phyloP scores from a whole-genome alignment of 2,329 filamentous ascomycete genomes.

The Botryotinia calthae region DNA sequence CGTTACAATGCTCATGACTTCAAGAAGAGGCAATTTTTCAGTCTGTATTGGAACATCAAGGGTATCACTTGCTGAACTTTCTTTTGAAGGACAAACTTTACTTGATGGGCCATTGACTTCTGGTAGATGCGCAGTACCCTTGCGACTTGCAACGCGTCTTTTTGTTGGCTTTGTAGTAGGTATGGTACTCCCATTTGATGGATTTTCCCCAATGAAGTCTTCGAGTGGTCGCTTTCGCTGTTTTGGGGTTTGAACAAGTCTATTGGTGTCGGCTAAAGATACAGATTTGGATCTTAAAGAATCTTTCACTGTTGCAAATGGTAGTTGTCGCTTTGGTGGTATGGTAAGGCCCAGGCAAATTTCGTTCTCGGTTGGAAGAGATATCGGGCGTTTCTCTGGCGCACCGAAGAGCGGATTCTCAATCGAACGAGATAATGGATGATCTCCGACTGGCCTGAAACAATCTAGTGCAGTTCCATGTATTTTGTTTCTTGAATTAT shows the following conservation, averaged over 20 bases:
- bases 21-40: conserved; percentile 27
- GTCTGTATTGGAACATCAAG: neutral
- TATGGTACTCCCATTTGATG: neutral
- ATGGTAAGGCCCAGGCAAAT: conserved; percentile 22
- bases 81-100: neutral
- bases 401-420: neutral
- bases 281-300: neutral
- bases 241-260: neutral
- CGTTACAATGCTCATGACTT: conserved; percentile 27
- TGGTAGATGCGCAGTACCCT: neutral
- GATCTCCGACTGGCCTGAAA: neutral
- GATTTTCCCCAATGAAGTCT: neutral
- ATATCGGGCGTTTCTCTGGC: conserved; percentile 9
- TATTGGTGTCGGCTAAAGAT: neutral
- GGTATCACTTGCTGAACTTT: neutral
- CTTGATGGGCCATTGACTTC: neutral
- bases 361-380: conserved; percentile 16
- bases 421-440: conserved; percentile 8
- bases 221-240: conserved; percentile 4
- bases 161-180: neutral
- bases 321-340: conserved; percentile 34
- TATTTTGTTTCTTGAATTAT: neutral
- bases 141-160: conserved; percentile 4
- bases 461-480: neutral
- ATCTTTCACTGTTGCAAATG: conserved; percentile 29